A percentile compares a stretch with the other conserved stretches of the same genome.
Evolutionary conservation across 2,329 filamentous ascomycete genomes (phyloP).

Genomic region (Aurifilum marmelostoma): DNA sequence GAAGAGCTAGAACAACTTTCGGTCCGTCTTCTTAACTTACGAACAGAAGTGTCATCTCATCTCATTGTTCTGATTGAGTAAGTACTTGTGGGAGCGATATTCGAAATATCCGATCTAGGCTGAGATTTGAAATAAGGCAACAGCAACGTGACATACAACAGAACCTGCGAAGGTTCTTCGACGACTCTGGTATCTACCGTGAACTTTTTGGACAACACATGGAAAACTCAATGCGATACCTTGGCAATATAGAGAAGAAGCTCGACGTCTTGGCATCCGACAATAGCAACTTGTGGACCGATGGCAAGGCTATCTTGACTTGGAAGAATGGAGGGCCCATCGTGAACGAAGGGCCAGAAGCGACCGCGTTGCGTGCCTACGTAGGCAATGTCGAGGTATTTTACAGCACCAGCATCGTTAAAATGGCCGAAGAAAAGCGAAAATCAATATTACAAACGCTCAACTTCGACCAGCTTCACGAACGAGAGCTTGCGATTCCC

Average conservation of each 20-base stretch:
- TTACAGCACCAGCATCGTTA: background rate
- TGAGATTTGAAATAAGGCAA: no score
- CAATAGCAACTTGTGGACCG: background rate
- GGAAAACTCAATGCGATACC: constrained; percentile 8
- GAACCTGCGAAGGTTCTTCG: background rate
- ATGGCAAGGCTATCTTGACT: background rate
- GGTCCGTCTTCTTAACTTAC: background rate
- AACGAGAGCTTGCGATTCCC: constrained; percentile 16
- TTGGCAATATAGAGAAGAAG: constrained; percentile 1
- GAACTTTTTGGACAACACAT: constrained; percentile 7
- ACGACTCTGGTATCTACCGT: background rate
- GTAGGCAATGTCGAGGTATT: background rate
- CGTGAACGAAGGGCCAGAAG: constrained; percentile 5
- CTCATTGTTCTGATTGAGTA: constrained; percentile 16
- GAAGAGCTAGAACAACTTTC: constrained; percentile 15
- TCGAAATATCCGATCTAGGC: no score
- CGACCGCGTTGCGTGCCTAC: background rate
- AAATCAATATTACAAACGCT: constrained; percentile 9
- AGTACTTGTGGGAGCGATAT: background rate
- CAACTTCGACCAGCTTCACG: constrained; percentile 9
- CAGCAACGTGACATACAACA: constrained; percentile 16
- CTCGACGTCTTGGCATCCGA: constrained; percentile 9
- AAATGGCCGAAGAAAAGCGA: background rate
- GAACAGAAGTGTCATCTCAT: constrained; percentile 10
- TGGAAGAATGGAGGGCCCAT: background rate